Evolutionary conservation across 495 filamentous ascomycete genomes (phyloP).

Genomic region (Penicillium maclennaniae): DNA sequence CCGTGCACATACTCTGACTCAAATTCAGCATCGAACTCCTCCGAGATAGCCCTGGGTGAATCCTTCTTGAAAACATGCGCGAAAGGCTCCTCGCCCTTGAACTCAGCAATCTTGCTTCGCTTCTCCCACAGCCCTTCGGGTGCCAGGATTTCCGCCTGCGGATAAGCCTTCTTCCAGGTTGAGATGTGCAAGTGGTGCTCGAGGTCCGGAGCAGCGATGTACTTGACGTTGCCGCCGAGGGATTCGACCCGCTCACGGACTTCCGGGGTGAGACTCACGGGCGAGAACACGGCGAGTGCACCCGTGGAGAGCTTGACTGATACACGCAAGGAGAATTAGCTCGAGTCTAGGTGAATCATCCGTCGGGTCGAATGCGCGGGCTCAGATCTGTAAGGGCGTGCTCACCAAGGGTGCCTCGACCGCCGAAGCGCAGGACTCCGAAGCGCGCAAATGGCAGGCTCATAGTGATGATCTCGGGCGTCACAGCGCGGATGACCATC

Average conservation of each 20-base stretch:
- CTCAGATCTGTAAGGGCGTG: constrained; percentile 8
- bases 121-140: constrained; percentile 86
- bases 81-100: constrained; percentile 59
- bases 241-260: constrained; percentile 61
- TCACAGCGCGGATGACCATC: constrained; percentile 84
- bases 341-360: too few relatives aligned
- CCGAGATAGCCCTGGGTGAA: constrained; percentile 53
- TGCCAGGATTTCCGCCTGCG: constrained; percentile 72
- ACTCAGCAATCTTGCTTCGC: constrained; percentile 61
- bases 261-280: constrained; percentile 73
- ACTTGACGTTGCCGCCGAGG: constrained; percentile 70
- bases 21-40: constrained; percentile 84
- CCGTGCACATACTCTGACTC: constrained; percentile 77
- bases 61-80: constrained; percentile 59
- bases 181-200: constrained; percentile 92
- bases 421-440: constrained; percentile 76
- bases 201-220: constrained; percentile 81
- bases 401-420: constrained; percentile 79
- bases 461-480: constrained; percentile 74
- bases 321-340: constrained; percentile 15
- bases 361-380: background rate
- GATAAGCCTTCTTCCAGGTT: constrained; percentile 76
- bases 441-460: constrained; percentile 83
- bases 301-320: constrained; percentile 73
- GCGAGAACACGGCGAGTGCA: constrained; percentile 85